These are phyloP conservation scores for Xylariaceae sp. DNA, from an alignment of 2,329 filamentous ascomycete genomes.

Conservation along the genomic window DNA sequence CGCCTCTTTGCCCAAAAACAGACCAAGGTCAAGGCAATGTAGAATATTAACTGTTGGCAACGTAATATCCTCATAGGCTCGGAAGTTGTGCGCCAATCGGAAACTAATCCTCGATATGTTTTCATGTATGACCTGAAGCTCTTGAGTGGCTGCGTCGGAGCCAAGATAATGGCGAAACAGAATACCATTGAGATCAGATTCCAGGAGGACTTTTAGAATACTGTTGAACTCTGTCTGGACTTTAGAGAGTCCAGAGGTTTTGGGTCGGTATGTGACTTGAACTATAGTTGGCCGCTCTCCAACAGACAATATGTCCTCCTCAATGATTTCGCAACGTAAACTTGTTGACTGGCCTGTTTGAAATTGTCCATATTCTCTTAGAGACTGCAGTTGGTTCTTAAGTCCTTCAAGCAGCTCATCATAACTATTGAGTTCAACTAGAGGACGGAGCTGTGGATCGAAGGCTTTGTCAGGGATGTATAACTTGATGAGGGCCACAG, in stretches of 20 bases:
- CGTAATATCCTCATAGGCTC: constrained; percentile 85
- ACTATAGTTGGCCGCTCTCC: constrained; percentile 71
- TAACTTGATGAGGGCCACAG: constrained; percentile 74
- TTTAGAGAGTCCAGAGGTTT: constrained; percentile 68
- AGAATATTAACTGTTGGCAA: constrained; percentile 80
- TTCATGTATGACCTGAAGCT: constrained; percentile 58
- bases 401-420: constrained; percentile 63
- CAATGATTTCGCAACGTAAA: constrained; percentile 67
- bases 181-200: constrained; percentile 51
- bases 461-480: constrained; percentile 88
- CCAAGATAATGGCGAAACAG: constrained; percentile 45
- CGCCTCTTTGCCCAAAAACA: constrained; percentile 65
- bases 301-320: constrained; percentile 67
- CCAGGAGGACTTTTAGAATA: constrained; percentile 69
- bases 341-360: constrained; percentile 74
- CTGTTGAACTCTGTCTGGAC: constrained; percentile 86
- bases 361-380: constrained; percentile 69
- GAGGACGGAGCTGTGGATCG: constrained; percentile 74
- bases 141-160: constrained; percentile 46
- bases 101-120: constrained; percentile 72
- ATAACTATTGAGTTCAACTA: constrained; percentile 69
- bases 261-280: constrained; percentile 73
- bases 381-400: constrained; percentile 60
- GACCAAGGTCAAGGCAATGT: constrained; percentile 76
- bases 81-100: constrained; percentile 73